Percentiles rank a stretch among this genome's conserved stretches.
Conservation (phyloP, 768 basidiomycete species). For the Leccinum longicurvipes region DNA sequence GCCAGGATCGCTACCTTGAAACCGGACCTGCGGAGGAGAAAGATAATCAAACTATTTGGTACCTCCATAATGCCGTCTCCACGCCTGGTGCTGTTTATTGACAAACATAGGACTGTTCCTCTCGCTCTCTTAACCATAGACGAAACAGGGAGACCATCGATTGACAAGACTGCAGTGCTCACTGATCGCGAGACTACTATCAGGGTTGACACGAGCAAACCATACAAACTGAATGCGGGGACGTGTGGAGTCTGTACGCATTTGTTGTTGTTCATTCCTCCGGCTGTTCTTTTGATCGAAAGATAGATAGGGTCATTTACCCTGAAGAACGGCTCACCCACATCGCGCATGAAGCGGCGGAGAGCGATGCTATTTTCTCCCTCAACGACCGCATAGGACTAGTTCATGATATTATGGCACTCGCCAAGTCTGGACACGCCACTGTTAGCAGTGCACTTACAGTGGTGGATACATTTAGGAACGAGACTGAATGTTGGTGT, state of each 20-base stretch:
- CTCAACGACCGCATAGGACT: conserved; percentile 88
- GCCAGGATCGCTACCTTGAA: conserved; percentile 91
- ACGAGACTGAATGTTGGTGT: conserved; percentile 73
- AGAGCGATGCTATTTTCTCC: conserved; percentile 59
- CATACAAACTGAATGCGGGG: conserved; percentile 89
- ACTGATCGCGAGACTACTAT: conserved; percentile 65
- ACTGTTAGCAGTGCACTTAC: conserved; percentile 74
- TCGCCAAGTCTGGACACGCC: conserved; percentile 78
- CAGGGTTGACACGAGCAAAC: conserved; percentile 65
- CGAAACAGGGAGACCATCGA: conserved; percentile 48
- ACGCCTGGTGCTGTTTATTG: not conserved
- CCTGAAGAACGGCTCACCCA: conserved; percentile 70
- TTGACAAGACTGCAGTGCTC: conserved; percentile 66
- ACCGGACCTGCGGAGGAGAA: conserved; percentile 74
- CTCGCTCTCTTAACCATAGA: conserved; percentile 67
- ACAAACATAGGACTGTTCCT: conserved; percentile 66
- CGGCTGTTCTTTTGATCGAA: not conserved
- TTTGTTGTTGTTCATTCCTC: conserved; percentile 10
- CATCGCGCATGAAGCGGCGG: conserved; percentile 80
- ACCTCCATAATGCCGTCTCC: conserved; percentile 5
- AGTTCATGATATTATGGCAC: conserved; percentile 75
- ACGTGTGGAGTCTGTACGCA: conserved; percentile 84
- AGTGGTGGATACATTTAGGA: conserved; percentile 62
- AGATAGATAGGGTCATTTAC: conserved; percentile 80
- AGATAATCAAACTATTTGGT: conserved; percentile 91